Conservation (phyloP, 2,329 filamentous ascomycete species). For the Ophiostoma populinum region DNA sequence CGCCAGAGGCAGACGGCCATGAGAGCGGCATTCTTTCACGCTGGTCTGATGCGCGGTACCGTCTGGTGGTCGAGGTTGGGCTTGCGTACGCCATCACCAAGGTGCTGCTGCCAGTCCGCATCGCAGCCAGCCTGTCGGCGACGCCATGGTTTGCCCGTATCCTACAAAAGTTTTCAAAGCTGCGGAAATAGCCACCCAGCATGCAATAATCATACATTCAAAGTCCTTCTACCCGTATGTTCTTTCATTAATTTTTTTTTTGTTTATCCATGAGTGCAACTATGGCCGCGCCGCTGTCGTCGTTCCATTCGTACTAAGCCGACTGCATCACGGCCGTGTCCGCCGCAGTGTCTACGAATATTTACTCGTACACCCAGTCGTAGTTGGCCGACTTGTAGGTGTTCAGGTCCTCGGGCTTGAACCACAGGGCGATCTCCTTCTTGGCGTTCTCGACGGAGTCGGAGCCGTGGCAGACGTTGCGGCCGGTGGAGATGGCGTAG, state of each 20-base stretch:
- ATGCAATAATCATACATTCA: too few species aligned
- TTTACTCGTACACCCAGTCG: conserved; percentile 90
- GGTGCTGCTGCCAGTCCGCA: conserved; percentile 57
- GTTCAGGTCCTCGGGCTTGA: conserved; percentile 74
- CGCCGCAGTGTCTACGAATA: too few species aligned
- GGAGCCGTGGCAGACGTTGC: conserved; percentile 99
- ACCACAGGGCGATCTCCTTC: conserved; percentile 99
- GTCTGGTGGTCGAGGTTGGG: conserved; percentile 52
- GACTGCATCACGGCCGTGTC: too few species aligned
- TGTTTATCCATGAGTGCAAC: conserved; percentile 1
- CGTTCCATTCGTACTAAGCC: too few species aligned
- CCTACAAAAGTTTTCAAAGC: conserved; percentile 26
- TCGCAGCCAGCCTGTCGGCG: conserved; percentile 66
- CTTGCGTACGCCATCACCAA: conserved; percentile 88
- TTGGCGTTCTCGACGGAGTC: conserved; percentile 97
- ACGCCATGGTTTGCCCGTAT: conserved; percentile 81
- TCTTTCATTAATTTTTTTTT: conserved; percentile 2
- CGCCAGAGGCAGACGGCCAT: conserved; percentile 15
- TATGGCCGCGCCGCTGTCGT: not conserved
- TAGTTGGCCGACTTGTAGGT: conserved; percentile 70
- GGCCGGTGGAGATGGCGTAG: conserved; percentile 73
- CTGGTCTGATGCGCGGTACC: conserved; percentile 31
- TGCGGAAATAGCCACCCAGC: not conserved
- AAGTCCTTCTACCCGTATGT: not conserved
- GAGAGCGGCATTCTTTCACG: conserved; percentile 16